Conservation (phyloP, 345 rosid species). For the Cardamine resedifolia region DNA sequence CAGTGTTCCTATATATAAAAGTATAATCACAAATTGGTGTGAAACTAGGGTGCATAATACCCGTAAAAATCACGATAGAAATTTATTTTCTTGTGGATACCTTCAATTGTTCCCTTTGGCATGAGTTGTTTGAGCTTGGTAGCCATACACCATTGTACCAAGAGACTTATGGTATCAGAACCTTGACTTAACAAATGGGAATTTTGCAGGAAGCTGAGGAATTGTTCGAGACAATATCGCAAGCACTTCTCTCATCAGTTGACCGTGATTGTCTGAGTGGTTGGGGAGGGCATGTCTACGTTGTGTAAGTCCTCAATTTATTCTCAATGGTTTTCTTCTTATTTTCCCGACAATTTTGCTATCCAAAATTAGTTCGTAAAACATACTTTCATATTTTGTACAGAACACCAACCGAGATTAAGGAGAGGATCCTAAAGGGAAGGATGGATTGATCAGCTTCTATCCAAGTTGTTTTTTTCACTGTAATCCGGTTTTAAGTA, state of each 20-base stretch:
- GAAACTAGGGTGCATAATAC: not conserved
- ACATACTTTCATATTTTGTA: conserved; percentile 27
- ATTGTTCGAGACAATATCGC: conserved; percentile 80
- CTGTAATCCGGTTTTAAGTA: conserved; percentile 24
- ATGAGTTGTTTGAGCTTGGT: not conserved
- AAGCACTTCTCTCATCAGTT: conserved; percentile 85
- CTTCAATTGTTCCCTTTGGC: not conserved
- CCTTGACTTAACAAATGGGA: not conserved
- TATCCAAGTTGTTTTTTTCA: not conserved
- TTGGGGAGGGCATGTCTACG: conserved; percentile 96
- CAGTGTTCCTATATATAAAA: not conserved
- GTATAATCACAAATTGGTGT: not conserved
- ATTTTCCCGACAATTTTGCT: not conserved
- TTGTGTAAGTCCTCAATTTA: conserved; percentile 68
- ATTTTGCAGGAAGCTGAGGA: conserved; percentile 84
- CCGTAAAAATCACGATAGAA: not conserved
- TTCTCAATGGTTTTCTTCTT: not conserved
- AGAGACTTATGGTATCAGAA: too few species aligned
- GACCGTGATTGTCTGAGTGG: conserved; percentile 98
- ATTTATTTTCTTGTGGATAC: not conserved
- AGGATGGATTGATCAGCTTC: conserved; percentile 74
- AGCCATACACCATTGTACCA: not conserved
- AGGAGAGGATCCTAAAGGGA: conserved; percentile 87
- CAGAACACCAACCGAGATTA: conserved; percentile 88
- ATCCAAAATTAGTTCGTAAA: not conserved